phyloP scores from a whole-genome alignment of 2,329 filamentous ascomycete species.

The Aspergillus brasiliensis region DNA sequence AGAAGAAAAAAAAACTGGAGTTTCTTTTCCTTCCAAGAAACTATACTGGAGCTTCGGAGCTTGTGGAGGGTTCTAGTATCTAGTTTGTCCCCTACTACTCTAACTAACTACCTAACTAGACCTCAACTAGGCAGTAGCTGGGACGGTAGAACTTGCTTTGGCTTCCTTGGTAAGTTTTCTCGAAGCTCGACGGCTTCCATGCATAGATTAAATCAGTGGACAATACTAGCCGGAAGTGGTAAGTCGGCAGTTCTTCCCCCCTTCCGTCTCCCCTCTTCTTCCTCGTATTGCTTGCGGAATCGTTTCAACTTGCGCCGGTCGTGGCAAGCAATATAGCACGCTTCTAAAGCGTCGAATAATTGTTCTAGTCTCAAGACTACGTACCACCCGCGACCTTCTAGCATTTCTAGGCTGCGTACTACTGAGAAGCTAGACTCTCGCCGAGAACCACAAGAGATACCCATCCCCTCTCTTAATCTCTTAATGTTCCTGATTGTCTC shows the following conservation, averaged over 20 bases:
- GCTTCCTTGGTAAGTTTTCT: constrained; percentile 2
- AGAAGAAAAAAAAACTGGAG: neutral
- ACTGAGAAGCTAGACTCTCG: neutral
- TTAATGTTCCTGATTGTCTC: neutral
- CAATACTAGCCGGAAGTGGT: neutral
- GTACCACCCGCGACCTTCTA: neutral
- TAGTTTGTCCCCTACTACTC: neutral
- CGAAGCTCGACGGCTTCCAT: constrained; percentile 8
- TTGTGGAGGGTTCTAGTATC: neutral
- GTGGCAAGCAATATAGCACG: constrained; percentile 5
- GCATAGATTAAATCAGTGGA: constrained; percentile 5
- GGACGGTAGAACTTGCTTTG: neutral
- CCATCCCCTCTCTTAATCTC: neutral
- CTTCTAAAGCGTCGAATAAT: neutral
- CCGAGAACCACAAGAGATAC: neutral
- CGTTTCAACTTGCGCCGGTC: neutral
- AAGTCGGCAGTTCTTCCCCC: constrained; percentile 1
- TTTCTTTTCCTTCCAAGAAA: neutral
- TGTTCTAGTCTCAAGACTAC: neutral
- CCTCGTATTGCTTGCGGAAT: constrained; percentile 1
- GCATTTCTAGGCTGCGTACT: neutral
- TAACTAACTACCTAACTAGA: neutral
- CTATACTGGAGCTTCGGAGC: neutral
- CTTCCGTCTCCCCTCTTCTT: neutral
- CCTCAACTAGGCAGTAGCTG: neutral